Evolutionary conservation across 139 green algal species (phyloP), one percentile per base, ranked within the genome.

Genomic region (Zygnema cylindricum): DNA sequence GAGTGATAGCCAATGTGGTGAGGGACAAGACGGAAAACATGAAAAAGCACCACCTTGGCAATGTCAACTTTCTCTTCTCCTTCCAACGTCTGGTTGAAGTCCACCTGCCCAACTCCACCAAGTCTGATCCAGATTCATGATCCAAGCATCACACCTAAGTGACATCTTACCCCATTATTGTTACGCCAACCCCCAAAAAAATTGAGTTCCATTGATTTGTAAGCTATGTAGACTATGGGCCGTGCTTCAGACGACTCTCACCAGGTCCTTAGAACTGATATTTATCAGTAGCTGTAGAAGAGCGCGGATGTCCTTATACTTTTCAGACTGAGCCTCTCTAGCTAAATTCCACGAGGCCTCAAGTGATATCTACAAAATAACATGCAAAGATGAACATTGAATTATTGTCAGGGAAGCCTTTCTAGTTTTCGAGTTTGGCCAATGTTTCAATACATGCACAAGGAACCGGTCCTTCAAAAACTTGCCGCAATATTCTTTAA

Each of bases 211-310:
- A n/a, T n/a, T n/a, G n/a, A n/a, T n/a, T n/a, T n/a, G n/a, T n/a
- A n/a, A n/a, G n/a, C 49, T 16, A 16, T 63, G 49, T 16, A 63
- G 16, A 63, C 16, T 63, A 63, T 63, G 49, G 49, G 49, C n/a
- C n/a, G n/a, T n/a, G n/a, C n/a, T n/a, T n/a, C n/a, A n/a, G n/a
- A n/a, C n/a, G 49, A 7, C 49, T 63, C 49, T 41, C 40, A 92
- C 33, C 41, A 93, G 69, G 43, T 95, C 94, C 0, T 92, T 91
- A 55, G 96, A 92, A 0, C 90, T 97, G 33, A 98, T 84, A 81
- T 96, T 91, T 54, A 91, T 95, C 25, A 98, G 92, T 77, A 98
- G 93, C 88, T 91, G 88, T 32, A 98, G 92, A 49, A 98, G 92
- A 3, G 96, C 95, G 0, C 93, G 75, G 40, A 98, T 82, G 77